Conservation (phyloP, 176 grass and related monocot species). For the Panicum miliaceum region DNA sequence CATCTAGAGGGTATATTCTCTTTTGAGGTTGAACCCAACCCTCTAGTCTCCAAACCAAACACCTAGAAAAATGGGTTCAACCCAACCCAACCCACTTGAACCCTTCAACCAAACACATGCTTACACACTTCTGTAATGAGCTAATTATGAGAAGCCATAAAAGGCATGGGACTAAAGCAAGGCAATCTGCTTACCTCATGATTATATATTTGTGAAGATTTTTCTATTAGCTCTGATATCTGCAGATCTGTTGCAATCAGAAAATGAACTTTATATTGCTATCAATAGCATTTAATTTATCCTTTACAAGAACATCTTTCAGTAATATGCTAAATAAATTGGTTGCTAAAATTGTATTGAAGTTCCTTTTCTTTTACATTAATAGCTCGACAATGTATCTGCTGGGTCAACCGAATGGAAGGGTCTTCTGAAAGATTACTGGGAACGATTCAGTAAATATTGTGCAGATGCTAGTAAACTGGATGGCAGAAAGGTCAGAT, state of each 20-base stretch:
- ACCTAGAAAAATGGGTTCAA: too few species aligned
- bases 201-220: background rate
- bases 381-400: conserved; percentile 96
- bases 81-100: too few species aligned
- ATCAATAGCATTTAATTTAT: background rate
- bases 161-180: background rate
- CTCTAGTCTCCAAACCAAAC: too few species aligned
- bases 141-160: background rate
- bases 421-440: conserved; percentile 83
- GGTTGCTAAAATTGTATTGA: conserved; percentile 27
- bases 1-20: too few species aligned
- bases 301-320: conserved; percentile 10
- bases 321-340: background rate
- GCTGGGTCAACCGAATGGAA: conserved; percentile 93
- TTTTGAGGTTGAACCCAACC: too few species aligned
- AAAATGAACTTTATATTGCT: background rate
- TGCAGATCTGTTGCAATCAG: background rate
- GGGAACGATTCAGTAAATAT: conserved; percentile 86
- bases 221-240: background rate
- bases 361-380: conserved; percentile 40
- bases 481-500: conserved; percentile 75
- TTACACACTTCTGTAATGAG: background rate
- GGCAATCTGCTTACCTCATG: background rate
- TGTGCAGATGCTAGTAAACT: conserved; percentile 61
- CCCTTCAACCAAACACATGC: too few species aligned